Conservation (phyloP, 176 grass and related monocot species). For the Rhynchospora tenuis region DNA sequence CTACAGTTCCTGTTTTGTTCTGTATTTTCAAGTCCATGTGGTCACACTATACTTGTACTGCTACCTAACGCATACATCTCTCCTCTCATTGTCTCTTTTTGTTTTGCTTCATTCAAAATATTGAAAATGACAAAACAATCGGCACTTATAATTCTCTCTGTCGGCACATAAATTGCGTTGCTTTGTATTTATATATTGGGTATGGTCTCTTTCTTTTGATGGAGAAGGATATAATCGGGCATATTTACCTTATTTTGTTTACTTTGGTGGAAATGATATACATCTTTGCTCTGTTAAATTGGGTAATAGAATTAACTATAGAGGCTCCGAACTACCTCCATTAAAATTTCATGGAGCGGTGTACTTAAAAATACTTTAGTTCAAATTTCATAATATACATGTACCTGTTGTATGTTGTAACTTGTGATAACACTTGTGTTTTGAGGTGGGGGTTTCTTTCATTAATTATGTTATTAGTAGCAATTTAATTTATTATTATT, state of each 20-base stretch:
- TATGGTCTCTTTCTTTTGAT: not conserved
- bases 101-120: not conserved
- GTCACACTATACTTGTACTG: slow-evolving; percentile 15
- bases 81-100: not conserved
- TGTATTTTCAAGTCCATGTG: slow-evolving; percentile 14
- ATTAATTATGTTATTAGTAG: no score
- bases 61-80: not conserved
- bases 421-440: no score
- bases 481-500: no score
- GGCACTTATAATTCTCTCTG: not conserved
- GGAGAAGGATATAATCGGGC: not conserved
- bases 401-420: no score
- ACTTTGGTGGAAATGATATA: not conserved
- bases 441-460: no score
- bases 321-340: no score
- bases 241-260: not conserved
- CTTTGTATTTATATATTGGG: not conserved
- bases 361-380: no score
- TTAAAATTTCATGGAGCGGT: no score
- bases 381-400: no score
- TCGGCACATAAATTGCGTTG: not conserved
- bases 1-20: not conserved
- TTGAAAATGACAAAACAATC: not conserved
- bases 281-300: not conserved
- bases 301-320: not conserved